Conservation (phyloP, 176 grass and related monocot species). For the Triticum dicoccoides region DNA sequence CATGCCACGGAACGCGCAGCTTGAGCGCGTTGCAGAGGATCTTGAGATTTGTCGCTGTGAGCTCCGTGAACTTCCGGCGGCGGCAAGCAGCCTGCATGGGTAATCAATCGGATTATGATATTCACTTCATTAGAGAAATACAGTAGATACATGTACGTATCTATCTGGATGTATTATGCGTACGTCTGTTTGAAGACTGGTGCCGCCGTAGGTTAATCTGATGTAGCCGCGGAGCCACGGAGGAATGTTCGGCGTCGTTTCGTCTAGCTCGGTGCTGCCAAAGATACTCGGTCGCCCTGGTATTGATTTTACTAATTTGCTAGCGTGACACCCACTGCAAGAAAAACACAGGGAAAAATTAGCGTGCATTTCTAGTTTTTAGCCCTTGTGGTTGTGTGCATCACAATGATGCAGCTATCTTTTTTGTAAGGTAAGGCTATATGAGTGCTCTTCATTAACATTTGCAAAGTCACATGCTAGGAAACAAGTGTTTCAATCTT, state of each 20-base stretch:
- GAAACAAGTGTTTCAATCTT: too few species aligned
- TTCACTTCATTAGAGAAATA: not conserved
- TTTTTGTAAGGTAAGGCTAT: too few species aligned
- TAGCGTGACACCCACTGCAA: not conserved
- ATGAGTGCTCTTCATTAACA: too few species aligned
- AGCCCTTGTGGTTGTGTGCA: too few species aligned
- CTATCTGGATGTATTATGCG: not conserved
- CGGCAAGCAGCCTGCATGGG: not conserved
- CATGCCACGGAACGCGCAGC: conserved; percentile 39
- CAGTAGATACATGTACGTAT: not conserved
- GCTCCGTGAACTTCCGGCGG: conserved; percentile 58
- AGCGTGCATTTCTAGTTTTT: not conserved
- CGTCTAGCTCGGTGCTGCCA: too few species aligned
- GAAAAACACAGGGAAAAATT: not conserved
- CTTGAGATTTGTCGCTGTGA: conserved; percentile 70
- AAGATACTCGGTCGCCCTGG: too few species aligned
- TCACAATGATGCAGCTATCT: too few species aligned
- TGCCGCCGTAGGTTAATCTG: not conserved
- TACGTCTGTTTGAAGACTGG: not conserved
- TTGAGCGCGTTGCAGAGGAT: conserved; percentile 46
- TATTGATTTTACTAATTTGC: too few species aligned
- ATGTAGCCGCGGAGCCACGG: too few species aligned
- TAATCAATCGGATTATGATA: too few species aligned
- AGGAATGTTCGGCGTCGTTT: too few species aligned
- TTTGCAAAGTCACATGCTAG: too few species aligned